Conservation (phyloP, 495 filamentous ascomycete genomes). For the Penicillium paxilli region DNA sequence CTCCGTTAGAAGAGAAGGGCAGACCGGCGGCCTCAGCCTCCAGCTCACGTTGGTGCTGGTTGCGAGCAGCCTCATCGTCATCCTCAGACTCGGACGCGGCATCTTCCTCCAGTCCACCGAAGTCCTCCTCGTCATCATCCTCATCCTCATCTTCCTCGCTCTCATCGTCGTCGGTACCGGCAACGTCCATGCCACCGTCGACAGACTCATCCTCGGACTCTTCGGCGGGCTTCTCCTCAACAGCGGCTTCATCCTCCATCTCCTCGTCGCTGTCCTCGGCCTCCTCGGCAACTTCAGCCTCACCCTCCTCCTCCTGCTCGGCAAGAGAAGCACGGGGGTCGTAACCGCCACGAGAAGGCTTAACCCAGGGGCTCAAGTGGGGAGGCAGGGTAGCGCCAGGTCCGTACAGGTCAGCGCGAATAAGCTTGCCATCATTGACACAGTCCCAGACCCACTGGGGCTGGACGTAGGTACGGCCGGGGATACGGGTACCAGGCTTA, state of each 20-base stretch:
- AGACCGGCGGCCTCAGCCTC: slow-evolving; percentile 80
- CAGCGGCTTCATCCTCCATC: slow-evolving; percentile 40
- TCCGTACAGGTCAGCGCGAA: slow-evolving; percentile 83
- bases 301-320: slow-evolving; percentile 75
- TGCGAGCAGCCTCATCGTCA: slow-evolving; percentile 50
- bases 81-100: slow-evolving; percentile 49
- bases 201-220: slow-evolving; percentile 36
- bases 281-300: slow-evolving; percentile 70
- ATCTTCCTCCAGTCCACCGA: slow-evolving; percentile 44
- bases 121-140: slow-evolving; percentile 34
- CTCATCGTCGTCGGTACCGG: slow-evolving; percentile 49
- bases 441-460: slow-evolving; percentile 99
- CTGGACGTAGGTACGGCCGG: slow-evolving; percentile 88
- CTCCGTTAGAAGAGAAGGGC: slow-evolving; percentile 41
- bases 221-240: slow-evolving; percentile 26
- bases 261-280: slow-evolving; percentile 48
- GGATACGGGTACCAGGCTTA: slow-evolving; percentile 65
- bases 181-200: slow-evolving; percentile 63
- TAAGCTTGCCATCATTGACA: slow-evolving; percentile 83
- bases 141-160: slow-evolving; percentile 44
- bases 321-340: slow-evolving; percentile 81
- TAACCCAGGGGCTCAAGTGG: slow-evolving; percentile 95
- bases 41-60: slow-evolving; percentile 79
- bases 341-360: slow-evolving; percentile 77
- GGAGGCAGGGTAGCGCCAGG: slow-evolving; percentile 88